These are phyloP conservation scores for Trifolium dubium DNA, from an alignment of 306 rosid genomes.

Conservation along the genomic window DNA sequence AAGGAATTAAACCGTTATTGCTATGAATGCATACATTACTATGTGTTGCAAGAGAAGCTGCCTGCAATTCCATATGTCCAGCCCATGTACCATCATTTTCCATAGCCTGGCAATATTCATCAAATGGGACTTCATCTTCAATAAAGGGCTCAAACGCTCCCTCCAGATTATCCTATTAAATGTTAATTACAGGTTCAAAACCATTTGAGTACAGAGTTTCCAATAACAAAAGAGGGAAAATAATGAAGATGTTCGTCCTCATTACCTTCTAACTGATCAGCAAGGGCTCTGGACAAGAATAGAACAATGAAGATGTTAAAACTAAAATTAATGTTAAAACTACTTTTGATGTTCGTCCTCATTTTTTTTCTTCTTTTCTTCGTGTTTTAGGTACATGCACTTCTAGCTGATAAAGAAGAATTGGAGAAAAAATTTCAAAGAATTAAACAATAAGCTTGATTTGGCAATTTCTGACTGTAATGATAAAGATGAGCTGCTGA, in stretches of 20 bases:
- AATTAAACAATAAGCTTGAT: constrained; percentile 63
- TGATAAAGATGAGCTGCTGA: constrained; percentile 76
- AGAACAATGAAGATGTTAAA: constrained; percentile 19
- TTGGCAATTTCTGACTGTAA: constrained; percentile 64
- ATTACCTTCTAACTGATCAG: constrained; percentile 82
- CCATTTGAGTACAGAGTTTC: too few relatives aligned
- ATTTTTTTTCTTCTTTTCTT: too few relatives aligned
- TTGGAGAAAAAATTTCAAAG: constrained; percentile 70
- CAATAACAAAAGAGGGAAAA: too few relatives aligned
- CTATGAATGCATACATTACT: constrained; percentile 80
- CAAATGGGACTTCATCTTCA: constrained; percentile 87
- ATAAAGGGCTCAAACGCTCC: constrained; percentile 84
- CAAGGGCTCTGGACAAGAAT: constrained; percentile 66
- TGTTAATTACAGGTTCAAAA: constrained; percentile 46
- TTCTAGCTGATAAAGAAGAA: constrained; percentile 71
- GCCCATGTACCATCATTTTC: constrained; percentile 90
- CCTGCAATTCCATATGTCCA: constrained; percentile 89
- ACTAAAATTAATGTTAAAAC: background rate
- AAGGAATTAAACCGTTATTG: constrained; percentile 50
- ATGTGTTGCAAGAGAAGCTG: constrained; percentile 82
- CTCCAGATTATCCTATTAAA: constrained; percentile 65
- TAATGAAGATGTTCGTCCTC: constrained; percentile 73
- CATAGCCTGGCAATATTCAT: constrained; percentile 77
- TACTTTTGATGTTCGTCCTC: too few relatives aligned
- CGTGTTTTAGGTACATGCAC: constrained; percentile 52